These are phyloP conservation scores for Boletus tylopilopsis DNA, from an alignment of 768 basidiomycete genomes.

Conservation along the genomic window DNA sequence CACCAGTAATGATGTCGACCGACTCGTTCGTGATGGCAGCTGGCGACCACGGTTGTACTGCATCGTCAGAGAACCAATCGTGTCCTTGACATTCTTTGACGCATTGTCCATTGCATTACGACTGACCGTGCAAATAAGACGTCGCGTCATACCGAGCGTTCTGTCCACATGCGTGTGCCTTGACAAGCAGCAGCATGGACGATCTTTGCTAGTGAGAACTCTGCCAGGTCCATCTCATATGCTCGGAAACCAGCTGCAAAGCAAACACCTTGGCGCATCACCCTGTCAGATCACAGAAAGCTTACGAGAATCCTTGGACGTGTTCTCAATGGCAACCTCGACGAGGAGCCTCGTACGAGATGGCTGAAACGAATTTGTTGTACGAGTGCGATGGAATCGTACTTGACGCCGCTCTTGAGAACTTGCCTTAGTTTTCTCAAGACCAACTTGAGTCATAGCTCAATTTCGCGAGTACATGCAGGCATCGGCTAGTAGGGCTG, in stretches of 20 bases:
- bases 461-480: constrained; percentile 98
- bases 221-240: constrained; percentile 95
- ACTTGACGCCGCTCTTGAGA: constrained; percentile 74
- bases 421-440: constrained; percentile 96
- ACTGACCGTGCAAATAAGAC: constrained; percentile 30
- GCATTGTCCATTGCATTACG: constrained; percentile 99
- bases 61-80: constrained; percentile 86
- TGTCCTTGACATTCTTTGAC: constrained; percentile 95
- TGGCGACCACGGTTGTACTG: constrained; percentile 99
- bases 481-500: too few relatives aligned
- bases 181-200: constrained; percentile 91
- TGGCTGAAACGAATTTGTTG: constrained; percentile 84
- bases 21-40: constrained; percentile 96
- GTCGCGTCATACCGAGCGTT: constrained; percentile 62
- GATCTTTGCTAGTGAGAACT: constrained; percentile 96
- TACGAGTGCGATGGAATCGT: constrained; percentile 80
- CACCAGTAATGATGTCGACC: constrained; percentile 89
- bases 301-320: constrained; percentile 77
- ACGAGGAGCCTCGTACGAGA: constrained; percentile 85
- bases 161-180: constrained; percentile 94
- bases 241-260: constrained; percentile 78
- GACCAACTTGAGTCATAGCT: constrained; percentile 93
- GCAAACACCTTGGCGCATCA: neutral
- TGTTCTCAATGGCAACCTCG: constrained; percentile 78
- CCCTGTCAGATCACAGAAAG: neutral